Evolutionary conservation across 345 rosid genomes (phyloP), one percentile per base, ranked within the genome.

Genomic region (Eucalyptus sp.): DNA sequence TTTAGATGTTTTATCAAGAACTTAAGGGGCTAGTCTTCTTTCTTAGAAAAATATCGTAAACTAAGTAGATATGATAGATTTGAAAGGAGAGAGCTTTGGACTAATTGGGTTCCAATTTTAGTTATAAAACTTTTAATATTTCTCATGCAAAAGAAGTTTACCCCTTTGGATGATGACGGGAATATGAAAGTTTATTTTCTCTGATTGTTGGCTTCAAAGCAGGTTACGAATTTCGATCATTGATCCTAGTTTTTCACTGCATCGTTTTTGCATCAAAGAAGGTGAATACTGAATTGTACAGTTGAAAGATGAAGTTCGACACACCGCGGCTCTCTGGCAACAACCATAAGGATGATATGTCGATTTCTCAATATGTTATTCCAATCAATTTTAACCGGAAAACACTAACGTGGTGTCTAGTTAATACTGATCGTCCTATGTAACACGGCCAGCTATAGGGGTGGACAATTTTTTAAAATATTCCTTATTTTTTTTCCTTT

Each of bases 391-490:
- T 54, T 54, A 4, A 54, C 5, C 0, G 0, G 1, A 54, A 54
- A 17, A 54, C 4, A 54, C 0, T 54, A 0, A 54, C 0, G 0
- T 20, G 25, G 4, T 1, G 5, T 54, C 9, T 54, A 54, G 1
- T 18, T 0, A 7, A 0, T 1, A 2, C 8, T 2, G 1, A 8
- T 4, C 10, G 2, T 54, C 4, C 1, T 54, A 54, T 54, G 5
- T 54, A 0, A 3, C 11, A 54, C 0, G 25, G 11, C 1, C 1
- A 0, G 0, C 10, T 1, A 2, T 54, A 20, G 60, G 0, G 11
- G 4, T 54, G 25, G 5, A 54, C 5, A 8, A 54, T 54, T 0
- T 54, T 54, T 54, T 51, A 6, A 51, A 51, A 16, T 51, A 16
- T 54, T 54, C 25, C 25, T 54, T 4, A 20, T 3, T 8, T 54